phyloP scores from a whole-genome alignment of 2,329 filamentous ascomycete genomes.

The Hirsutella minnesotensis region DNA sequence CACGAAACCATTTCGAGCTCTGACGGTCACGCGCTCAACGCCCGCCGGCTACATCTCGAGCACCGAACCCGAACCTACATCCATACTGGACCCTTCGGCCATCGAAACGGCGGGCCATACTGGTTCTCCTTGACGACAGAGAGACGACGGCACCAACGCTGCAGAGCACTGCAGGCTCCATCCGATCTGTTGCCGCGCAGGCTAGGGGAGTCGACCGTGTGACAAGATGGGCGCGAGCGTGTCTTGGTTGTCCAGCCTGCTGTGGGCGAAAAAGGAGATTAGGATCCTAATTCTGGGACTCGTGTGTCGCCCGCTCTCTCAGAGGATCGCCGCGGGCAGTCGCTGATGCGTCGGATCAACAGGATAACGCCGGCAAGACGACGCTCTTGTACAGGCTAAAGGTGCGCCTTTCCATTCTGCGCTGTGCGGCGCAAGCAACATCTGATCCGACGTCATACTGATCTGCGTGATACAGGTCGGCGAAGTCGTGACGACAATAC shows the following conservation, averaged over 20 bases:
- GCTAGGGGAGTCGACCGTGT: constrained; percentile 3
- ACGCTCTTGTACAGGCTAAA: constrained; percentile 93
- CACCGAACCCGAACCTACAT: too few relatives aligned
- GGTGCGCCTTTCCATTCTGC: constrained; percentile 45
- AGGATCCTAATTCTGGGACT: constrained; percentile 88
- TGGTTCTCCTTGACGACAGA: too few relatives aligned
- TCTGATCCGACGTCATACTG: not conserved
- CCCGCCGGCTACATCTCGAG: too few relatives aligned
- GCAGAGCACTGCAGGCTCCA: too few relatives aligned
- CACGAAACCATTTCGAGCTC: too few relatives aligned
- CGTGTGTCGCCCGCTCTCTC: constrained; percentile 39
- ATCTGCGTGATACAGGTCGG: constrained; percentile 57
- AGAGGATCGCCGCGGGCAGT: not conserved
- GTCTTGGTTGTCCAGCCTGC: constrained; percentile 58
- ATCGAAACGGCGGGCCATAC: too few relatives aligned
- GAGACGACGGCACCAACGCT: too few relatives aligned
- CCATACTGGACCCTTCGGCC: too few relatives aligned
- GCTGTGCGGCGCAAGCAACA: constrained; percentile 2
- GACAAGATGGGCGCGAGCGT: constrained; percentile 50
- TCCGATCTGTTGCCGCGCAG: not conserved
- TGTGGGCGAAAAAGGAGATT: constrained; percentile 96
- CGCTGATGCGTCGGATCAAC: constrained; percentile 8
- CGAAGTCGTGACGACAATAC: constrained; percentile 97
- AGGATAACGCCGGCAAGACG: constrained; percentile 99
- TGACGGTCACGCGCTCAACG: too few relatives aligned